Evolutionary conservation across 805 yeast species (phyloP), one percentile per base, ranked within the genome.

Genomic region (Ogataea pini): DNA sequence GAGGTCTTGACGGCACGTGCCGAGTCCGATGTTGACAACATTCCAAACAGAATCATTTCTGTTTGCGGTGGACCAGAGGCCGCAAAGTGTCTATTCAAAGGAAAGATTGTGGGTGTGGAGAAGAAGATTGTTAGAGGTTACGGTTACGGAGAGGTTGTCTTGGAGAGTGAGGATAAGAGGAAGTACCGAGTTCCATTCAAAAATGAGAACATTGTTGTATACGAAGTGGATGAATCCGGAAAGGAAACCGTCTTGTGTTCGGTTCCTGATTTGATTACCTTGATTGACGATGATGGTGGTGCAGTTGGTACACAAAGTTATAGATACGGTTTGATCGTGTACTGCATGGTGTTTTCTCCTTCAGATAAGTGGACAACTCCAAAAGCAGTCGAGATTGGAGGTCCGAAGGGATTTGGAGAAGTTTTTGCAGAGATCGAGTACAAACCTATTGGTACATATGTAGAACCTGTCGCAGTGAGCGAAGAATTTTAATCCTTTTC

Each of bases 231-330:
- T 24, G 47, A 44, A 6, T 53, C 56, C 4, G 54, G 55, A n/a
- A 46, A 37, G 7, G 62, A 61, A 16, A 58, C 58, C 19, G 55
- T 61, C 3, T 54, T 72, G 7, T 63, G 71, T 44, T 60, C 72
- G 8, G 77, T 71, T 9, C 78, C 78, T 18, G 77, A 73, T 54
- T 48, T 73, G 31, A 71, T 73, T 50, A 52, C 75, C 2, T 67
- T 72, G 13, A 52, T 66, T 24, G 75, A 72, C 50, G 54, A 62
- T 13, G 74, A 71, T 42, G 61, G 67, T 25, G 75, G 75, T 32
- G 76, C 76, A n/a, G 68, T 72, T 14, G 77, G 77, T 3, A 72
- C 75, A 1, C 76, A 72, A 25, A 77, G 72, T 22, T 73, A 72
- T 48, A 51, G 75, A 41, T 72, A 73, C 51, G 77, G 77, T 2